Percentiles rank a stretch among this genome's conserved stretches.
Evolutionary conservation across 805 yeast species (phyloP).

Genomic region (Candida patagonica): DNA sequence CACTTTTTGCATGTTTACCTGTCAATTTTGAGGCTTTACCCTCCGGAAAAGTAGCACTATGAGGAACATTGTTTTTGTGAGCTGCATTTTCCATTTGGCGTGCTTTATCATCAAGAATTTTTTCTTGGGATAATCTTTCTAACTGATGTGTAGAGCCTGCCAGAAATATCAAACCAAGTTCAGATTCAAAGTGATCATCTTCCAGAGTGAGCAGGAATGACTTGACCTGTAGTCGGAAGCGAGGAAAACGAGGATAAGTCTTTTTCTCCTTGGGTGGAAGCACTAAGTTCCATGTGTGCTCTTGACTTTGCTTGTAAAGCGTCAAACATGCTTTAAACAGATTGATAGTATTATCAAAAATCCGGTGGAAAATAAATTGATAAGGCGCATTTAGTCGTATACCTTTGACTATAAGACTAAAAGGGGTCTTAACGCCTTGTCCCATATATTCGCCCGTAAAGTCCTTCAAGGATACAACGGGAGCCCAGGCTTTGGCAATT

Average conservation of each 20-base stretch:
- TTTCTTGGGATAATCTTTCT: conserved; percentile 44
- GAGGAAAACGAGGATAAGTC: conserved; percentile 30
- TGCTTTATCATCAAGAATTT: conserved; percentile 31
- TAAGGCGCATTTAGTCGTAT: conserved; percentile 47
- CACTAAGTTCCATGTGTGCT: conserved; percentile 17
- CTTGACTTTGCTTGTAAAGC: conserved; percentile 24
- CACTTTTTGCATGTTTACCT: not conserved
- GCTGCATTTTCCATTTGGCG: not conserved
- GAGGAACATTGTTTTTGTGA: not conserved
- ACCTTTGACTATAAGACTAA: conserved; percentile 11
- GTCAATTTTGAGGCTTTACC: not conserved
- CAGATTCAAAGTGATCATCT: conserved; percentile 84
- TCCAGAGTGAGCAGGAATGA: conserved; percentile 59
- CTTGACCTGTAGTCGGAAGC: conserved; percentile 44
- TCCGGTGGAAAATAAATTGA: conserved; percentile 61
- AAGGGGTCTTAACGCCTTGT: conserved; percentile 9
- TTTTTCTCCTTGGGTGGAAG: conserved; percentile 21
- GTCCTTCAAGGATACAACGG: conserved; percentile 24
- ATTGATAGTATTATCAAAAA: conserved; percentile 72
- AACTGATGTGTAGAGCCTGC: conserved; percentile 50
- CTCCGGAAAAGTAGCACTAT: no score
- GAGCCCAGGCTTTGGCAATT: conserved; percentile 30
- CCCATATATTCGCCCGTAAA: conserved; percentile 19
- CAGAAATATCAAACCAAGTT: conserved; percentile 54
- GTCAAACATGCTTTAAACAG: conserved; percentile 59